Evolutionary conservation across 2,329 filamentous ascomycete genomes (phyloP).

Genomic region (Trichocomaceae sp.): DNA sequence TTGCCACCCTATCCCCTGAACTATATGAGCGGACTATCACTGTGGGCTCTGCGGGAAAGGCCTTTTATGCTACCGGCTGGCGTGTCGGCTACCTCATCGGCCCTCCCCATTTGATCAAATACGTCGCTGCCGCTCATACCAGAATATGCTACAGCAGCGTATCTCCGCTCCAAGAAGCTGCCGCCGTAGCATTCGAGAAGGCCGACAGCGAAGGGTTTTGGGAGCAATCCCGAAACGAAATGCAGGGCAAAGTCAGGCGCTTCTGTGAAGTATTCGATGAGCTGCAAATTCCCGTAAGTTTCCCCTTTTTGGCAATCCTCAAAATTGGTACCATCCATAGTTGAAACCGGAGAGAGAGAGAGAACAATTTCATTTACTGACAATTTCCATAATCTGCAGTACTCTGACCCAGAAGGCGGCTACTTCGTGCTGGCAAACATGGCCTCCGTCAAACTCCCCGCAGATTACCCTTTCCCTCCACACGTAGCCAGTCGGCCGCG

Average conservation of each 20-base stretch:
- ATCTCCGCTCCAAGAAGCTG: slow-evolving; percentile 88
- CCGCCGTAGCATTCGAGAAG: slow-evolving; percentile 87
- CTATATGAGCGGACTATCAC: slow-evolving; percentile 83
- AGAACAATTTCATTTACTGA: too few relatives aligned
- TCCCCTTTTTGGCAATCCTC: not conserved
- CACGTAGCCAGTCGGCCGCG: slow-evolving; percentile 80
- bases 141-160: slow-evolving; percentile 94
- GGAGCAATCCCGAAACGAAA: slow-evolving; percentile 73
- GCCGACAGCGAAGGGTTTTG: slow-evolving; percentile 82
- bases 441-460: slow-evolving; percentile 74
- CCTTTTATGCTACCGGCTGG: slow-evolving; percentile 98
- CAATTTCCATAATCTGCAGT: slow-evolving; percentile 35
- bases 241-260: slow-evolving; percentile 79
- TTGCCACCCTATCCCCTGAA: slow-evolving; percentile 84
- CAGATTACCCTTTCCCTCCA: slow-evolving; percentile 77
- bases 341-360: not conserved
- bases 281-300: slow-evolving; percentile 57
- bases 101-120: slow-evolving; percentile 77
- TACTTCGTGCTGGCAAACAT: slow-evolving; percentile 98
- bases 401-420: slow-evolving; percentile 88
- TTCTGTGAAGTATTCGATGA: slow-evolving; percentile 80
- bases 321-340: too few relatives aligned
- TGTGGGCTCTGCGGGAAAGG: slow-evolving; percentile 93
- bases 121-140: slow-evolving; percentile 87
- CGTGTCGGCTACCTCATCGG: slow-evolving; percentile 93